Base-by-base conservation (phyloP, 257 asterid species). In the Oldenlandia corymbosa region DNA sequence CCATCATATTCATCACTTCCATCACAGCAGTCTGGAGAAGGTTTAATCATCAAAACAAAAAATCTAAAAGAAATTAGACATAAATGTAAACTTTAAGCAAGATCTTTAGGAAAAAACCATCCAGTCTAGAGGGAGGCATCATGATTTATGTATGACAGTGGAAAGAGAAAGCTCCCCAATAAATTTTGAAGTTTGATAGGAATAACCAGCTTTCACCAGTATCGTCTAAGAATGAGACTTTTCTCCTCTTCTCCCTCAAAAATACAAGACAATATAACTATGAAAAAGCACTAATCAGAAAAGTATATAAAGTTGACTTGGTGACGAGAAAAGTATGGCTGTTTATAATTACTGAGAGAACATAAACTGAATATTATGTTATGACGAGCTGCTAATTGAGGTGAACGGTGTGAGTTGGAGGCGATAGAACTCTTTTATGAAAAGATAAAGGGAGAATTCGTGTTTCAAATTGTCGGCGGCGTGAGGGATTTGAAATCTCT, bases 1-100 rank as follows among this genome's bases (percentile, higher is more conserved):
- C 99, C 92, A 67, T 84, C 96, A 71, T 89, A 77, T 73, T 92
- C 99, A 69, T 92, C 99, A 75, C 97, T 92, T 78, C 97, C 99
- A 78, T 92, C 99, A 69, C 99, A 87, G 75, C 99, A 92, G 77
- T 92, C 99, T 90, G 63, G 65, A 75, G 60, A 48, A 72, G 31
- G 43, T 52, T 30, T 46, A 61, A 71, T 69, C 46, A 68, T 60
- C 45, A 66, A 56, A 68, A 58, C 23, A 30, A 64, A 62, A 57
- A 63, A 36, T 63, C 20, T 65, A 12, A 50, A 63, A 70, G 23
- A 60, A 57, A 46, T 10, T 31, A 45, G 12, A 27, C 16, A 14
- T 52, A 16, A 14, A 36, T 20, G 18, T 48, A n/a, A 59, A 53
- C 49, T 7, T 3, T 8, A 53, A 58, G 72, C 18, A 57, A 12